Conservation (phyloP, 1,139 yeast genomes). For the Groenewaldozyma auringiensis region DNA sequence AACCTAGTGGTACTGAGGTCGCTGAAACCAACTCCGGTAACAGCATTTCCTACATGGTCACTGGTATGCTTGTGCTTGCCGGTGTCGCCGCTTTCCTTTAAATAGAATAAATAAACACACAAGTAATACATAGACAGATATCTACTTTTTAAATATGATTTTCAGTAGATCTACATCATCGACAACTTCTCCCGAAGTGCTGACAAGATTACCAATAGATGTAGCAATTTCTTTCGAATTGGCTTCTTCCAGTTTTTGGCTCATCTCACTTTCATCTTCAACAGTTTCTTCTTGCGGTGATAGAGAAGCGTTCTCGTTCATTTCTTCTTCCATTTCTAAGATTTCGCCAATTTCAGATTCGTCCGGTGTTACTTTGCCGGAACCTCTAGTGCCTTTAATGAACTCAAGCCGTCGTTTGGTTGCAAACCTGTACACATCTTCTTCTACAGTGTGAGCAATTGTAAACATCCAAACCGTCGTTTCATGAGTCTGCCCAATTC, state of each 20-base stretch:
- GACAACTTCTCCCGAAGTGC: background rate
- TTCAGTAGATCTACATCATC: background rate
- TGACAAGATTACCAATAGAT: background rate
- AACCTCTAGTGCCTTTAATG: constrained; percentile 7
- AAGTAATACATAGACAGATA: too few species aligned
- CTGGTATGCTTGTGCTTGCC: too few species aligned
- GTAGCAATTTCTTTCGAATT: background rate
- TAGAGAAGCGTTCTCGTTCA: too few species aligned
- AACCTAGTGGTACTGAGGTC: background rate
- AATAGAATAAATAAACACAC: too few species aligned
- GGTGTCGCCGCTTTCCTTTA: too few species aligned
- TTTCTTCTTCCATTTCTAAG: background rate
- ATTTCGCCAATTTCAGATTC: background rate
- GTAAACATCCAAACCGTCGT: constrained; percentile 92
- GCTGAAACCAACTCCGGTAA: background rate
- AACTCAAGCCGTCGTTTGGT: constrained; percentile 25
- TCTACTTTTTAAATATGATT: background rate
- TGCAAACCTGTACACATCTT: constrained; percentile 50
- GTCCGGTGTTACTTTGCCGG: background rate
- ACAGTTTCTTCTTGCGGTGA: background rate
- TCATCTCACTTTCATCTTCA: background rate
- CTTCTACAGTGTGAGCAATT: constrained; percentile 81
- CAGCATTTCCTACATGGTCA: too few species aligned
- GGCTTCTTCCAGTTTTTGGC: background rate
- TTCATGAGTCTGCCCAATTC: constrained; percentile 76